Percentiles rank a stretch among this genome's conserved stretches.
Conservation (phyloP, 228 moss, liverwort and hornwort genomes). For the Sphagnum fallax region DNA sequence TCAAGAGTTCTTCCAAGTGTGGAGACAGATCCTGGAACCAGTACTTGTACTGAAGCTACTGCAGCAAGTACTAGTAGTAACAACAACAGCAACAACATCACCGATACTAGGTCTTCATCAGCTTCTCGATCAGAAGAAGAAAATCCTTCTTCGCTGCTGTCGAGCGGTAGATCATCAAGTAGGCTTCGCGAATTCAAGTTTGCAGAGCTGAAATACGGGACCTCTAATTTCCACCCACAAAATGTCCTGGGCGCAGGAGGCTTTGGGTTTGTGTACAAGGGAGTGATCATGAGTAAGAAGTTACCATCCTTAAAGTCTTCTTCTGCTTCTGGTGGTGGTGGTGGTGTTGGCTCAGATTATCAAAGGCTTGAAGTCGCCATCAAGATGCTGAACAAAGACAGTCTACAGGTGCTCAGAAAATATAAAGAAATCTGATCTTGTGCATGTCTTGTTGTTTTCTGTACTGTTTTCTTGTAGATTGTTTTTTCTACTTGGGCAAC, state of each 20-base stretch:
- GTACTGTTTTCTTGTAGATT: background rate
- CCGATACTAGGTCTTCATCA: too few species aligned
- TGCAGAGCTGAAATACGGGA: constrained; percentile 35
- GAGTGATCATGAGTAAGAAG: constrained; percentile 10
- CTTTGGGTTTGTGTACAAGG: constrained; percentile 42
- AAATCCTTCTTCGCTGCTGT: too few species aligned
- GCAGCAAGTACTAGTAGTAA: too few species aligned
- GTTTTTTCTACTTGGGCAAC: background rate
- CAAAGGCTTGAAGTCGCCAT: constrained; percentile 34
- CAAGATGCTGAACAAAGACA: constrained; percentile 32
- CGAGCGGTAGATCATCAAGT: background rate
- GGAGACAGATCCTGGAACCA: too few species aligned
- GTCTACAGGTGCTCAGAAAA: constrained; percentile 17
- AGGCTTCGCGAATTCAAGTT: constrained; percentile 21
- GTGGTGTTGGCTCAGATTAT: too few species aligned
- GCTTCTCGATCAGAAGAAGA: too few species aligned
- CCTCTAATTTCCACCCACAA: constrained; percentile 22
- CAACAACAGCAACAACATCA: too few species aligned
- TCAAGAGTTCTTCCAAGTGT: too few species aligned
- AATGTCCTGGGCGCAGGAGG: constrained; percentile 42
- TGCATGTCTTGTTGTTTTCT: background rate
- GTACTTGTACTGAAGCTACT: too few species aligned
- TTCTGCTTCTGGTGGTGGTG: constrained; percentile 23
- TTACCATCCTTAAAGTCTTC: constrained; percentile 7
- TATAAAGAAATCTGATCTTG: background rate